A percentile compares a stretch with the other conserved stretches of the same genome.
These are phyloP conservation scores for Aspergillus oerlinghausenensis DNA, from an alignment of 2,329 filamentous ascomycete genomes.

Conservation along the genomic window DNA sequence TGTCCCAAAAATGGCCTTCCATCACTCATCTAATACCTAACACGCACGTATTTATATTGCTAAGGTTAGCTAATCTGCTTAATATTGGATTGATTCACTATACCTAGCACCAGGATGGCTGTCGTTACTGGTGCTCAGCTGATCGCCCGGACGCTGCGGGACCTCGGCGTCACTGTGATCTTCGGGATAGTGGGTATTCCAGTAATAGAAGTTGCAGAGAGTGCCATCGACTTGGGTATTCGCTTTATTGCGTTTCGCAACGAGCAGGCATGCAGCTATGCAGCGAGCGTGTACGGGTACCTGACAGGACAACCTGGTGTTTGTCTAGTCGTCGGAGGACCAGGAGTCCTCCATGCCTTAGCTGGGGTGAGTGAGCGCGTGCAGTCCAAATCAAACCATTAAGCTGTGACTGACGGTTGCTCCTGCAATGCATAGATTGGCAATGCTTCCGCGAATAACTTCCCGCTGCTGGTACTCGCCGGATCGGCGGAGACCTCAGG, in stretches of 20 bases:
- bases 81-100: not conserved
- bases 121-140: conserved; percentile 40
- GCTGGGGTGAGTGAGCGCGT: conserved; percentile 44
- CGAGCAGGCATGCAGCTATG: conserved; percentile 56
- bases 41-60: too few species aligned
- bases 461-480: conserved; percentile 51
- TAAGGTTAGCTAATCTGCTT: too few species aligned
- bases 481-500: conserved; percentile 51
- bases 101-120: conserved; percentile 15
- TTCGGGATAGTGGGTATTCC: conserved; percentile 54
- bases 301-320: conserved; percentile 53
- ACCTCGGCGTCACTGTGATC: conserved; percentile 48
- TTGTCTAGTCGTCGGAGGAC: conserved; percentile 56
- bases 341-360: conserved; percentile 55
- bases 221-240: conserved; percentile 53
- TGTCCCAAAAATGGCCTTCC: not conserved
- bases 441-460: conserved; percentile 52
- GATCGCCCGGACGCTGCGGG: conserved; percentile 46
- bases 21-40: not conserved
- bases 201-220: conserved; percentile 54
- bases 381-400: too few species aligned
- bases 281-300: conserved; percentile 56
- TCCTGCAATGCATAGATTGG: conserved; percentile 32
- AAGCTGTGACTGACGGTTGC: conserved; percentile 1
- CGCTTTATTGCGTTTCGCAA: conserved; percentile 57